Evolutionary conservation across 805 yeast species (phyloP).

Genomic region (Myxozyma monticola): DNA sequence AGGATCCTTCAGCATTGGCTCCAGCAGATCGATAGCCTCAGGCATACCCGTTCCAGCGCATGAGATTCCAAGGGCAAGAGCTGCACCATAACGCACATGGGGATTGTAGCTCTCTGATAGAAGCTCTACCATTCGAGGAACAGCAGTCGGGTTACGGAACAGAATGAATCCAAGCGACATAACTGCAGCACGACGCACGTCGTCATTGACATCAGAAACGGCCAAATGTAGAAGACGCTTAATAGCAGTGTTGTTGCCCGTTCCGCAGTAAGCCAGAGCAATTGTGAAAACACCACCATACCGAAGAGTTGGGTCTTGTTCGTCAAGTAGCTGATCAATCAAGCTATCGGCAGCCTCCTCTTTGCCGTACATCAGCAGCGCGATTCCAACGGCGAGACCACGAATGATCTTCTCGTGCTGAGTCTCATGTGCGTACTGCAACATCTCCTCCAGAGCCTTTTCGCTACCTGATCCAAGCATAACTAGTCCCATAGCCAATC

Average conservation of each 20-base stretch:
- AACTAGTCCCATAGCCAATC: slow-evolving; percentile 90
- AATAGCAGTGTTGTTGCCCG: slow-evolving; percentile 86
- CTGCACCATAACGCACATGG: slow-evolving; percentile 97
- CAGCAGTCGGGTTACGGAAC: slow-evolving; percentile 85
- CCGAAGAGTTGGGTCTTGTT: slow-evolving; percentile 81
- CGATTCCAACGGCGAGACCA: slow-evolving; percentile 87
- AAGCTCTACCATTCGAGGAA: slow-evolving; percentile 91
- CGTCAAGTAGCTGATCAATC: slow-evolving; percentile 64
- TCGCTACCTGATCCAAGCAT: slow-evolving; percentile 88
- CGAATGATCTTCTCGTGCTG: slow-evolving; percentile 94
- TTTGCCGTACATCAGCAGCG: slow-evolving; percentile 79
- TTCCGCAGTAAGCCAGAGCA: slow-evolving; percentile 95
- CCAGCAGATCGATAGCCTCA: slow-evolving; percentile 87
- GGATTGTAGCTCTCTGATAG: slow-evolving; percentile 94
- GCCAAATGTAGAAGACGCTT: slow-evolving; percentile 86
- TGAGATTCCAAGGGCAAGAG: slow-evolving; percentile 93
- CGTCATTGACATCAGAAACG: slow-evolving; percentile 94
- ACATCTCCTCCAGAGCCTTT: slow-evolving; percentile 72
- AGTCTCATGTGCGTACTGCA: slow-evolving; percentile 88
- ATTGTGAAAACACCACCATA: slow-evolving; percentile 95
- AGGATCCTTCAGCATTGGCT: slow-evolving; percentile 88
- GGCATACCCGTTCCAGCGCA: slow-evolving; percentile 92
- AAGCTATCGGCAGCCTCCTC: slow-evolving; percentile 75
- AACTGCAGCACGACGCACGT: slow-evolving; percentile 95
- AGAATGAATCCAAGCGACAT: slow-evolving; percentile 87